Evolutionary conservation across 2,329 filamentous ascomycete species (phyloP), one percentile per base, ranked within the genome.

Genomic region (Calcarisporium arbuscula): DNA sequence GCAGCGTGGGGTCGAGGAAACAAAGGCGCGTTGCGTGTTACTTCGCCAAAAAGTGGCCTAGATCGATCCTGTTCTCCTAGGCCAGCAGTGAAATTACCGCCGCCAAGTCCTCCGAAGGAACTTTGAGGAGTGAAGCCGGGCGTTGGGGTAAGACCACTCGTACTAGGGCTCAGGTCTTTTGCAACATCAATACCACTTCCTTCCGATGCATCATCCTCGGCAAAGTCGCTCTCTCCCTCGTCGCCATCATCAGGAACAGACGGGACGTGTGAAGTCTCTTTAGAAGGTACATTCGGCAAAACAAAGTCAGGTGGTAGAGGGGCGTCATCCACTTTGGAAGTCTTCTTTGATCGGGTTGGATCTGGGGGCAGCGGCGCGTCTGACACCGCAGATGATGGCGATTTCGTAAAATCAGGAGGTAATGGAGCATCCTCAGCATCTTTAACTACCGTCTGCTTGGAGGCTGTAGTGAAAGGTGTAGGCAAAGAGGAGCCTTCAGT

Each of bases 151-250:
- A 60, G 46, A 23, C 60, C 61, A 34, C 59, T 60, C 11, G 65
- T 64, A 6, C 58, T 65, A 15, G 72, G 74, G 45, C 72, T 80
- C 10, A 80, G 56, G 32, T 82, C 77, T 47, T 80, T 75, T n/a
- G 69, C 69, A 29, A 82, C 70, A 52, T 82, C 77, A 31, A 81
- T 66, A 17, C 76, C 78, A 41, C 77, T 82, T 11, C 77, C 77
- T 48, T 75, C 73, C 1, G 63, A 68, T 6, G 51, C 67, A 23
- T 63, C 62, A 19, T 72, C 68, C 4, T 67, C 68, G 10, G 69
- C 70, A 6, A 50, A 23, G 8, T 50, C 44, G 27, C 41, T 47
- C 3, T 62, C 64, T 5, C 57, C 63, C 3, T 62, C 62, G 6
- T 62, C 64, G 8, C 50, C 56, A 21, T 59, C 56, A 3, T 60